Base-by-base conservation (phyloP, 176 grass and related monocot genomes). In the Aegilops umbellulata region DNA sequence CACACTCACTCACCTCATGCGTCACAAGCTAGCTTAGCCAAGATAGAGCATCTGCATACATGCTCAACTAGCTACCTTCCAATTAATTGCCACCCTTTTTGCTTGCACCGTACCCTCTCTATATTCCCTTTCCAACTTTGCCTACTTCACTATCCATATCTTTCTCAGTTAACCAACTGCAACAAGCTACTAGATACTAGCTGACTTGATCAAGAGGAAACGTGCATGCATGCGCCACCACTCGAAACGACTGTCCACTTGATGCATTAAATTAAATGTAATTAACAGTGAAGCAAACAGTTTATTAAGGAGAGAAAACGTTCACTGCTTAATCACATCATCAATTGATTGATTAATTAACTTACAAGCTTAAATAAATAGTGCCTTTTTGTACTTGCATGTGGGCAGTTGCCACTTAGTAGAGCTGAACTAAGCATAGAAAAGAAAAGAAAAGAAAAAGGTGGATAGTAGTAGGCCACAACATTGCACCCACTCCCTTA, bases 51-150 rank as follows among this genome's bases (percentile, higher is more conserved):
- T 53, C 72, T 30, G 20, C 17, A 42, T 20, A 57, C 17, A 57
- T 57, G 72, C 16, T 19, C 51, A 57, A 8, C 58, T 32, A 13
- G 3, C 77, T 76, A 70, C 58, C 82, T 83, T 75, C 82, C 86
- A 90, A 84, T 85, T 62, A 60, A n/a, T 74, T 74, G 39, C 13
- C 23, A 19, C 55, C 79, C 10, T 82, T 88, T 70, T 51, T 30
- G 41, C 82, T 63, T 85, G 76, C 68, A 92, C 63, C 16, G 53
- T 57, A 57, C 74, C 65, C 81, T 77, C 80, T 69, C 72, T 20
- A 92, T n/a, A 80, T 80, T 70, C 80, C 85, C 57, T 84, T 84
- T 81, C 32, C 86, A 79, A 88, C 85, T 81, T 91, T 90, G 83
- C 78, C 64, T 61, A 90, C 88, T 90, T 90, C 83, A 70, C 88